phyloP scores from a whole-genome alignment of 371 early-diverging fungal genomes.

The Chytridium lagenaria region DNA sequence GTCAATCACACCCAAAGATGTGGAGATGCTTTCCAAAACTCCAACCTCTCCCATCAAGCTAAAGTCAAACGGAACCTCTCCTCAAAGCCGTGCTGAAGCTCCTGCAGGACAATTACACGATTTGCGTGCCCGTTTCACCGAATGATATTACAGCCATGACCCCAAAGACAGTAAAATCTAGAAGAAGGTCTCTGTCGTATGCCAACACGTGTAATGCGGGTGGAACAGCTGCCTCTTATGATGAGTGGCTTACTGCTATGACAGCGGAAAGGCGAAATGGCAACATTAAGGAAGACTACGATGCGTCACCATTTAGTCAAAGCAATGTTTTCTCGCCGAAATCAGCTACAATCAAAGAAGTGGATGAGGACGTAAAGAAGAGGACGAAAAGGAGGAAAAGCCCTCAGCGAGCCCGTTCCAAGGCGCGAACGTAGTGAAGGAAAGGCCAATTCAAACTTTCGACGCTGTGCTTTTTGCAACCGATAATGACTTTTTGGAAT shows the following conservation, averaged over 20 bases:
- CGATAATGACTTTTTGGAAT: conserved; percentile 65
- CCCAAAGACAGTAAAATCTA: conserved; percentile 42
- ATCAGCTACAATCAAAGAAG: not conserved
- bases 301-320: conserved; percentile 39
- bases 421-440: too few relatives aligned
- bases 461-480: conserved; percentile 64
- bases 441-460: conserved; percentile 23
- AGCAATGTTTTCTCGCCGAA: not conserved
- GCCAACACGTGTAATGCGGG: conserved; percentile 48
- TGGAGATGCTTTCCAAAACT: conserved; percentile 3
- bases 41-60: not conserved
- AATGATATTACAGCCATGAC: conserved; percentile 33
- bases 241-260: conserved; percentile 54
- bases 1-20: not conserved
- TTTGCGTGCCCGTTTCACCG: conserved; percentile 47
- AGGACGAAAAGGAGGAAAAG: too few relatives aligned
- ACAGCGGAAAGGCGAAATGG: conserved; percentile 24
- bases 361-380: conserved; percentile 1
- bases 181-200: conserved; percentile 54
- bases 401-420: too few relatives aligned
- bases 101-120: conserved; percentile 55
- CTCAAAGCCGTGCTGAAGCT: conserved; percentile 28
- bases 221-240: conserved; percentile 40
- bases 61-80: not conserved
- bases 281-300: conserved; percentile 36